Base-by-base conservation (phyloP, 1,139 yeast species). In the Kodamaea sp. region DNA sequence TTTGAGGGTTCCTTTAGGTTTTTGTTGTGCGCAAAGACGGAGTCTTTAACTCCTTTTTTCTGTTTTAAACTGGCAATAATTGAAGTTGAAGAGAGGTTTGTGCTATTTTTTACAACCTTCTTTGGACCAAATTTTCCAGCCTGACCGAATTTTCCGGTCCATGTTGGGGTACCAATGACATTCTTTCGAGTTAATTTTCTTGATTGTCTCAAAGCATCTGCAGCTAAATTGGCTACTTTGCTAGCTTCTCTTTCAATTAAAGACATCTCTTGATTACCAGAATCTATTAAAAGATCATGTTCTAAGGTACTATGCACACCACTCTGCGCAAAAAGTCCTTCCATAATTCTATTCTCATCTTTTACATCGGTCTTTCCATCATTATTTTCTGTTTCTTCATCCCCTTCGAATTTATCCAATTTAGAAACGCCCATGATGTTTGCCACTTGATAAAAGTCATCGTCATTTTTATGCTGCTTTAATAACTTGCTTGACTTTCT, bases 121-220 rank as follows among this genome's bases (percentile, higher is more conserved):
- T 57, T 62, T 4, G 54, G 52, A 31, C 70, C 51, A 58, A 62
- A 60, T 60, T 72, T 41, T 2, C 96, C 96, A 0, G 96, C 96
- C 20, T 68, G 60, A 0, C 98, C 98, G 66, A 84, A 88, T 49
- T 78, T 78, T 0, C 98, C 98, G 0, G 98, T 92, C 95, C 97
- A 92, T 0, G 98, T 92, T 0, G 97, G 97, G 0, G 85, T 81
- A 4, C 96, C 96, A 24, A 89, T 70, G 27, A 75, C 77, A 22
- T 79, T 79, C 44, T 70, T 73, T 38, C 87, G 71, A 0, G 96
- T 78, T 24, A 68, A 64, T 41, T 67, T 75, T 36, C 96, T 64
- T 0, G 96, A 87, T 43, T 75, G 75, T 41, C 79, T 71, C 42
- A 92, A 63, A 0, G 90, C 89, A 15, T 73, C 72, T 0, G 90